Conservation (phyloP, 1,284 basidiomycete genomes). For the Apiotrichum gamsii region DNA sequence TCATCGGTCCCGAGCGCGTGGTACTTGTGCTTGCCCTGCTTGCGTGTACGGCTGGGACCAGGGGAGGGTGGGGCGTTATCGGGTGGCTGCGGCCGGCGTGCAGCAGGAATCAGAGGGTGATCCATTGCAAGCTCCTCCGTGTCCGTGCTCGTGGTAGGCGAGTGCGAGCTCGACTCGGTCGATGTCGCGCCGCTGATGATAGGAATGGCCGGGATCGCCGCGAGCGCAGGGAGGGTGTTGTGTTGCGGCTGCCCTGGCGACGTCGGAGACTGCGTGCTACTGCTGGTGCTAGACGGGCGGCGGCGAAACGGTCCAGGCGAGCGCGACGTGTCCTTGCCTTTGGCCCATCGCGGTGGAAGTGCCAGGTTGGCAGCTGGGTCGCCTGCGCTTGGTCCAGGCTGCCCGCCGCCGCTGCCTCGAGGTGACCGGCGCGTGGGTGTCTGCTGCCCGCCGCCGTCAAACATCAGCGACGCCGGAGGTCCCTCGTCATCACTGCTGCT, state of each 20-base stretch:
- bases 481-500: constrained; percentile 27
- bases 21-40: constrained; percentile 10
- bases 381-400: neutral
- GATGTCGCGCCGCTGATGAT: neutral
- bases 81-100: neutral
- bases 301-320: constrained; percentile 15
- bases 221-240: too few relatives aligned
- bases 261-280: constrained; percentile 4
- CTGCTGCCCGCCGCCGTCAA: constrained; percentile 18
- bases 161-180: neutral
- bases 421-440: constrained; percentile 1
- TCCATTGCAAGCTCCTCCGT: neutral
- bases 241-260: neutral
- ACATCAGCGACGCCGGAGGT: constrained; percentile 33
- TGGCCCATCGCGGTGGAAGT: neutral
- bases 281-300: constrained; percentile 5
- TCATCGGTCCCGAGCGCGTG: constrained; percentile 6
- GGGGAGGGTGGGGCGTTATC: neutral
- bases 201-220: too few relatives aligned
- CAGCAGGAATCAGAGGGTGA: neutral
- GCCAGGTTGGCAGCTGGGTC: neutral
- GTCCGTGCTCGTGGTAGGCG: neutral
- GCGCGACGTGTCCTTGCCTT: neutral
- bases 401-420: too few relatives aligned
- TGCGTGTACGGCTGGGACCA: neutral